Percentiles rank a stretch among this genome's conserved stretches.
Evolutionary conservation across 305 asterid genomes (phyloP).

Genomic region (Fraxinus velutina): DNA sequence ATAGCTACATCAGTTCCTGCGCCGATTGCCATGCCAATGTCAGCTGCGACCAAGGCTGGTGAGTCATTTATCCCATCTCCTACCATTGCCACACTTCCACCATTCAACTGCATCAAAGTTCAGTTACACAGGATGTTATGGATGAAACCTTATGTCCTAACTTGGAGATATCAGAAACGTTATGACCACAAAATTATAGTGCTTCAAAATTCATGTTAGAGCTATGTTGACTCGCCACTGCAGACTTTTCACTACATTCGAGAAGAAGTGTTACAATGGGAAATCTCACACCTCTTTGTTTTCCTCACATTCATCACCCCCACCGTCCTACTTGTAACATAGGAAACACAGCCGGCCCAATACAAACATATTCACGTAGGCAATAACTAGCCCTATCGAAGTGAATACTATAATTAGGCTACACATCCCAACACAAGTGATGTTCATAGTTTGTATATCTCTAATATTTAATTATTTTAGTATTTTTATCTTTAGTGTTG

Average conservation of each 20-base stretch:
- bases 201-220: background rate
- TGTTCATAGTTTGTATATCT: background rate
- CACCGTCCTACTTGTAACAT: background rate
- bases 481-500: background rate
- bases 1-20: slow-evolving; percentile 91
- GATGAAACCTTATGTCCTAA: background rate
- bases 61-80: slow-evolving; percentile 96
- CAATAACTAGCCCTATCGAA: background rate
- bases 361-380: background rate
- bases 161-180: background rate
- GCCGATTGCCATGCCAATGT: slow-evolving; percentile 93
- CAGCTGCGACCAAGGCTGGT: slow-evolving; percentile 86
- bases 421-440: background rate
- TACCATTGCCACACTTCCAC: slow-evolving; percentile 77
- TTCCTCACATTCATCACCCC: background rate
- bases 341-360: background rate
- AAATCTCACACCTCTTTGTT: background rate
- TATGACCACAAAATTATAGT: background rate
- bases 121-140: background rate
- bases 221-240: background rate
- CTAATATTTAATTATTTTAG: background rate
- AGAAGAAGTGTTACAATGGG: background rate
- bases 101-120: slow-evolving; percentile 58
- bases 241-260: background rate
- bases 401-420: background rate